Evolutionary conservation across 306 rosid species (phyloP).

Genomic region (Hippophae gyantsensis): DNA sequence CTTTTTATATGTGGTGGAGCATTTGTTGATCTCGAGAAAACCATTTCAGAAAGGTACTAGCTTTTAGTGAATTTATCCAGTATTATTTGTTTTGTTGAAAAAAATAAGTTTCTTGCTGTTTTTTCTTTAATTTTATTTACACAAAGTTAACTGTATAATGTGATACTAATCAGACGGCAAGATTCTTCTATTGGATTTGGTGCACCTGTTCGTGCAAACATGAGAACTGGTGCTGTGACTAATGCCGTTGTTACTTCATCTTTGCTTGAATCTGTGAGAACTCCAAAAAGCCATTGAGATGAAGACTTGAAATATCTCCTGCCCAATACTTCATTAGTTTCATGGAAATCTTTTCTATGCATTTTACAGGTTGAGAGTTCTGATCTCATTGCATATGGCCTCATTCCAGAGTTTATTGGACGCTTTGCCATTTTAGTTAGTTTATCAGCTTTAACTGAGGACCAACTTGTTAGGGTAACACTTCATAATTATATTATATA

Average conservation of each 20-base stretch:
- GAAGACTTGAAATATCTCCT: slow-evolving; percentile 5
- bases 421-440: slow-evolving; percentile 91
- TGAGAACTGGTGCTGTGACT: slow-evolving; percentile 61
- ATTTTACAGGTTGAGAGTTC: slow-evolving; percentile 85
- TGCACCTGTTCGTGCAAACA: slow-evolving; percentile 91
- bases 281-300: slow-evolving; percentile 11
- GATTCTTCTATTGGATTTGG: slow-evolving; percentile 98
- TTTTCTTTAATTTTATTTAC: background rate
- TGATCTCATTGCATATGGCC: slow-evolving; percentile 93
- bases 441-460: slow-evolving; percentile 80
- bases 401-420: slow-evolving; percentile 97
- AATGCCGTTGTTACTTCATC: slow-evolving; percentile 68
- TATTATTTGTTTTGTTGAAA: background rate
- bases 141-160: slow-evolving; percentile 3
- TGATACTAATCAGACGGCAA: slow-evolving; percentile 64
- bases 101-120: background rate
- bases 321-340: too few relatives aligned
- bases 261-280: slow-evolving; percentile 72
- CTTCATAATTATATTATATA: background rate
- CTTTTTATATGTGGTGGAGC: slow-evolving; percentile 98
- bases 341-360: slow-evolving; percentile 9
- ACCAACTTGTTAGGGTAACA: slow-evolving; percentile 88
- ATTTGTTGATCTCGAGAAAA: slow-evolving; percentile 88
- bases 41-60: slow-evolving; percentile 86
- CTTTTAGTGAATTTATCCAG: background rate